Evolutionary conservation across 257 asterid species (phyloP).

Genomic region (Solanum chilense): DNA sequence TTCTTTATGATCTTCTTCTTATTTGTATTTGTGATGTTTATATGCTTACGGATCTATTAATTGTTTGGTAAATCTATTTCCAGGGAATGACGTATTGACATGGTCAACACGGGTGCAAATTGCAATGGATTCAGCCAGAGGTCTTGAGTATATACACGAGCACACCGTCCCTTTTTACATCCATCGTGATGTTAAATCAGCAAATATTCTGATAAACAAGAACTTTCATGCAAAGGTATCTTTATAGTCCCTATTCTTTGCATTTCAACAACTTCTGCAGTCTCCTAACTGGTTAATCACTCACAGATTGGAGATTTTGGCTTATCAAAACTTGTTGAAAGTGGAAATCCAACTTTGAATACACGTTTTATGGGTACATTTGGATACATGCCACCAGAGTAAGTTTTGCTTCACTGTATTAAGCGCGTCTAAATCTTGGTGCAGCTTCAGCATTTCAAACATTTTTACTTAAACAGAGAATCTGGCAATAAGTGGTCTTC

Average conservation of each 20-base stretch:
- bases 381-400: conserved; percentile 99
- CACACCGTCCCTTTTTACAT: conserved; percentile 88
- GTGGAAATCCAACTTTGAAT: conserved; percentile 68
- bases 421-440: neutral
- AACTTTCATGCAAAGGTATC: conserved; percentile 78
- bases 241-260: neutral
- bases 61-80: conserved; percentile 4
- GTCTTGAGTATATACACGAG: conserved; percentile 92
- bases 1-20: neutral
- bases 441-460: neutral
- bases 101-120: conserved; percentile 88
- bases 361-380: conserved; percentile 89
- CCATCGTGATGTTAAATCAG: conserved; percentile 93
- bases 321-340: conserved; percentile 77
- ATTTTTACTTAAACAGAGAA: neutral
- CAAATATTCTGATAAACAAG: conserved; percentile 77
- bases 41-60: neutral
- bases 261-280: neutral
- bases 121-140: conserved; percentile 93
- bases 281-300: neutral
- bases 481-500: neutral
- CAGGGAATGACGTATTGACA: conserved; percentile 58
- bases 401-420: conserved; percentile 14
- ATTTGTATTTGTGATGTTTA: neutral
- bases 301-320: conserved; percentile 90